Conservation (phyloP, 257 asterid species). For the Solanum dulcamara region DNA sequence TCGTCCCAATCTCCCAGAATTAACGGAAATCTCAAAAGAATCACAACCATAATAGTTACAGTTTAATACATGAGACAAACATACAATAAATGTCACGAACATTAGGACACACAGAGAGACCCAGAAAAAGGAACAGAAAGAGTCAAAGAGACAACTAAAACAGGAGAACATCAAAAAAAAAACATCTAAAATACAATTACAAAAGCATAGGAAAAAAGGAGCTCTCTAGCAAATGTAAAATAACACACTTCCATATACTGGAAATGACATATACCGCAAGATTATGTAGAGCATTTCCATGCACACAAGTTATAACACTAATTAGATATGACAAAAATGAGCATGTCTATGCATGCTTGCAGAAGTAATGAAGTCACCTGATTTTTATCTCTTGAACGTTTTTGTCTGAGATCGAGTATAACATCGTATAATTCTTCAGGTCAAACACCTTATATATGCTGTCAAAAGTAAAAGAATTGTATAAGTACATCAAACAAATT, state of each 20-base stretch:
- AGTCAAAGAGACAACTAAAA: not conserved
- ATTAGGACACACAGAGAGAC: not conserved
- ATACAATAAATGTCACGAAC: not conserved
- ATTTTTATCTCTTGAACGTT: constrained; percentile 69
- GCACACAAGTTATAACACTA: not conserved
- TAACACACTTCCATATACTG: not conserved
- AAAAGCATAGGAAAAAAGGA: not conserved
- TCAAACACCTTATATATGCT: constrained; percentile 74
- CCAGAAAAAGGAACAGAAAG: not conserved
- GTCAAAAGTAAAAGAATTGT: constrained; percentile 11
- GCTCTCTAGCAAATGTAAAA: not conserved
- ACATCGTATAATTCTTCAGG: constrained; percentile 64
- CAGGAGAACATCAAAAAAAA: not conserved
- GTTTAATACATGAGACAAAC: not conserved
- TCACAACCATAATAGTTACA: not conserved
- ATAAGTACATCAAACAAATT: not conserved
- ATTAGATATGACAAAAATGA: not conserved
- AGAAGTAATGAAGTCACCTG: constrained; percentile 14
- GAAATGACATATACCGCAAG: not conserved
- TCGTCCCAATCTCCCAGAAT: not conserved
- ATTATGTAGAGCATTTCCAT: not conserved
- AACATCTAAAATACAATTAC: not conserved
- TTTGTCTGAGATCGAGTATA: constrained; percentile 83
- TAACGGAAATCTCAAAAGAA: not conserved
- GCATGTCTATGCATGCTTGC: not conserved